Evolutionary conservation across 108 stramenopile genomes (phyloP), one percentile per base, ranked within the genome.

Genomic region (Nitzschia putrida): DNA sequence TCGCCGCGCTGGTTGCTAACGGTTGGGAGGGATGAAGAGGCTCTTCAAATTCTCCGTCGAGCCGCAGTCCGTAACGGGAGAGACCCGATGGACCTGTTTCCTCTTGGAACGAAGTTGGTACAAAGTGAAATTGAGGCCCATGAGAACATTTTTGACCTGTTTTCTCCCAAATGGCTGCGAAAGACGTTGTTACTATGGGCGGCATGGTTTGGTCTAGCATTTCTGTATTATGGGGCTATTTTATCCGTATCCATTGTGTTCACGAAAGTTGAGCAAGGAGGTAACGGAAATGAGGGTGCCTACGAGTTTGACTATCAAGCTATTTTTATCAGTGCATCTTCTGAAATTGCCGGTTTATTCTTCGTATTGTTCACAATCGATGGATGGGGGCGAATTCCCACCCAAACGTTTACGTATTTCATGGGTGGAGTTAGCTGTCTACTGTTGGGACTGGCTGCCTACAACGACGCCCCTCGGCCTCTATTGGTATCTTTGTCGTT

Each of bases 1-100:
- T 79, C 77, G 29, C 87, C 87, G 0, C 66, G 85, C 7, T 91
- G 90, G 90, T 63, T 88, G 13, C 52, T 88, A 12, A 73, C 73
- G 23, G 24, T 58, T 25, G 87, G 87, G 4, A 73, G 74, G 42
- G 49, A 77, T 39, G 87, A 88, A 1, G 60, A 90, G 61, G 91
- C 91, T 7, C 18, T 82, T 50, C 51, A 14, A 11, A 68, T 86
- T 8, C 41, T 88, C 3, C 77, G 88, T 23, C 44, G 55, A 20
- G 88, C 85, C 37, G 88, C 88, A 13, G 55, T 25, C 7, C 55
- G 50, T 14, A 88, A 88, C 60, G 82, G 82, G 0, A 57, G 64
- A 53, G 75, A 86, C 63, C 75, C 83, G 2, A 70, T 67, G 42
- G 58, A 23, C 2, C 24, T 83, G 11, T 86, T 83, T 68, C 83